Base-by-base conservation (phyloP, 306 rosid genomes). In the Sindora glabra region DNA sequence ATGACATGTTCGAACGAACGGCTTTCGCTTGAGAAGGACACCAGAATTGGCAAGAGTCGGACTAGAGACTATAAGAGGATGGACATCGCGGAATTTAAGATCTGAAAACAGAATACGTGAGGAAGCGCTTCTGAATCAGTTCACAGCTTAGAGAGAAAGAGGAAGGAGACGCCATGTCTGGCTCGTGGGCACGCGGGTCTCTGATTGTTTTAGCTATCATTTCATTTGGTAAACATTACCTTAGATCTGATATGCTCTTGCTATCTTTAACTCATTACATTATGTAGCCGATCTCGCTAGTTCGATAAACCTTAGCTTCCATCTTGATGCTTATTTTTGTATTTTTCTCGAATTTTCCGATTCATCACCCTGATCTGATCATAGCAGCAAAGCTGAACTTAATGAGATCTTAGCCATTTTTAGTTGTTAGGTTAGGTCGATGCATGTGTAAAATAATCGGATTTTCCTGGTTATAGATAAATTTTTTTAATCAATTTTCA, bases 151-250 rank as follows among this genome's bases (percentile, higher is more conserved):
- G 63, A 32, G 62, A 54, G 48, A 33, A 24, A 49, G 14, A 5
- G 25, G 39, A 38, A 41, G 18, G 36, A 38, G 49, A 46, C 68
- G 71, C 74, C 55, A 87, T 85, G 95, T 81, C 84, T 75, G 74
- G 80, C 84, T 83, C 89, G 45, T 66, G 79, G 75, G 75, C 85
- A n/a, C 78, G 79, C 42, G 78, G 76, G 19, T 79, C 96, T 64
- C 57, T 87, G 59, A 47, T 81, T 61, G 81, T 85, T 11, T 68
- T 88, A 0, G 91, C 87, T n/a, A 83, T 91, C 53, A 62, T 91
- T 15, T 58, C 73, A 3, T 68, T 85, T n/a, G 97, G 97, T 87
- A 53, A 73, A 33, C 62, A 65, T 48, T 2, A 10, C 48, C 48
- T 56, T 67, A 74, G 84, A 87, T 90, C 89, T 79, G 26, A 26